phyloP scores from a whole-genome alignment of 1,284 basidiomycete genomes.

The Ustilago crameri region DNA sequence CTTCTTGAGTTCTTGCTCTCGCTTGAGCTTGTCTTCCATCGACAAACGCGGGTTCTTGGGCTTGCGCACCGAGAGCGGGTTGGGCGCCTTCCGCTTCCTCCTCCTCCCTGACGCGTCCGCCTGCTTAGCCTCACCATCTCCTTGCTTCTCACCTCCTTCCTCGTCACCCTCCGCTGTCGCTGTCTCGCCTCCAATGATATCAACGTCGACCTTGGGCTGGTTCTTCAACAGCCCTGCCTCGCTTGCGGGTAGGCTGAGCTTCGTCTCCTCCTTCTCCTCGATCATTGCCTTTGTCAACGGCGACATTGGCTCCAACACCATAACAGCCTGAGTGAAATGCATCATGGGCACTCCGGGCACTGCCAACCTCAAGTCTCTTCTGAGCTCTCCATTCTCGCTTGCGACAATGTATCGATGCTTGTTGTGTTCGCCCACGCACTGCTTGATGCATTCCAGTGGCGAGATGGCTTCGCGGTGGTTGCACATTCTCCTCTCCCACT shows the following conservation, averaged over 20 bases:
- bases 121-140: not conserved
- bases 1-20: constrained; percentile 71
- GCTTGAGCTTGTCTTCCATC: constrained; percentile 38
- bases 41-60: constrained; percentile 67
- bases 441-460: constrained; percentile 83
- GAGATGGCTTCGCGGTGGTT: constrained; percentile 86
- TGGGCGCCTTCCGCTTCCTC: constrained; percentile 77
- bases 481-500: constrained; percentile 90
- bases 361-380: constrained; percentile 37
- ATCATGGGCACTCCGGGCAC: constrained; percentile 59
- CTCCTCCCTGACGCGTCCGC: constrained; percentile 7
- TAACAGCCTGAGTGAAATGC: constrained; percentile 64
- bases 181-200: constrained; percentile 35
- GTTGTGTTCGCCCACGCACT: constrained; percentile 62
- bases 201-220: constrained; percentile 14
- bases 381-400: constrained; percentile 37
- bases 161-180: constrained; percentile 74
- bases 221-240: constrained; percentile 31
- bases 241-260: constrained; percentile 42
- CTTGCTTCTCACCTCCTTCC: constrained; percentile 62
- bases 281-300: constrained; percentile 52
- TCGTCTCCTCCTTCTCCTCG: constrained; percentile 46
- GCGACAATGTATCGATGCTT: constrained; percentile 66
- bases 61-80: constrained; percentile 92
- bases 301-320: constrained; percentile 67